Percentiles rank a stretch among this genome's conserved stretches.
Conservation (phyloP, 768 basidiomycete genomes). For the Gymnopilus dilepis region DNA sequence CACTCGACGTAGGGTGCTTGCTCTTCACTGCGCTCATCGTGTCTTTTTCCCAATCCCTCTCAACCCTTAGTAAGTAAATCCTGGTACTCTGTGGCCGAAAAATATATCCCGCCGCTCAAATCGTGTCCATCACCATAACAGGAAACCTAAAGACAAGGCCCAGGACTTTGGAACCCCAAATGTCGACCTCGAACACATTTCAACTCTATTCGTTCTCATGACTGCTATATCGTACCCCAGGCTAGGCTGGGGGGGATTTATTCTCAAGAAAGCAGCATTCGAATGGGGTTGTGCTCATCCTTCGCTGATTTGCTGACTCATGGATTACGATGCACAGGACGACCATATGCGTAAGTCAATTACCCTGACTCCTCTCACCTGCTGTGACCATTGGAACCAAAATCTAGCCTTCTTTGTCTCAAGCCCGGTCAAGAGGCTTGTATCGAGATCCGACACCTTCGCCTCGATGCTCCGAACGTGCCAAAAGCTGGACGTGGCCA, state of each 20-base stretch:
- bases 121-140: background rate
- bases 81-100: background rate
- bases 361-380: background rate
- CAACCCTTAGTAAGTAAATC: background rate
- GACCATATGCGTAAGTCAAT: constrained; percentile 3
- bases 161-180: background rate
- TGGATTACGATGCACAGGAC: background rate
- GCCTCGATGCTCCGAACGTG: constrained; percentile 1
- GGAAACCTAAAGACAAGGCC: background rate
- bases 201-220: background rate
- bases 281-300: background rate
- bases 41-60: background rate
- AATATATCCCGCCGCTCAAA: background rate
- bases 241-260: background rate
- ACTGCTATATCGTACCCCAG: background rate
- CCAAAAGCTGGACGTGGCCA: background rate
- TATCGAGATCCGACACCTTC: background rate
- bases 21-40: background rate
- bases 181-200: background rate
- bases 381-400: background rate
- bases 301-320: background rate
- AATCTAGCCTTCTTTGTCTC: constrained; percentile 7
- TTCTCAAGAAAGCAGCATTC: background rate
- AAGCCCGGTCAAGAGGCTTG: background rate
- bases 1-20: background rate